Base-by-base conservation (phyloP, 192 early-diverging fungal genomes). In the Allomyces arbusculus region DNA sequence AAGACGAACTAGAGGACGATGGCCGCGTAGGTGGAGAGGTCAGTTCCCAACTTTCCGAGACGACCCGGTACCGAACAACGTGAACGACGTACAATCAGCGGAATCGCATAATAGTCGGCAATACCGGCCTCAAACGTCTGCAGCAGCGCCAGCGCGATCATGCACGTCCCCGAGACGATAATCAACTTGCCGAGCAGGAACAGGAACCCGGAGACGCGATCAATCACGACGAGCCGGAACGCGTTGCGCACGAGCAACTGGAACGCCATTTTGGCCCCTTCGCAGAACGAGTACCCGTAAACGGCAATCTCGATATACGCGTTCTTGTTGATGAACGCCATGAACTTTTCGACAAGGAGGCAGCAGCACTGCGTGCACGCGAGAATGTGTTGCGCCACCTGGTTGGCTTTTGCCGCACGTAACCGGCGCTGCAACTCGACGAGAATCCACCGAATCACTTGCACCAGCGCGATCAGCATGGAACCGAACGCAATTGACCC, bases 271-370 rank as follows among this genome's bases (percentile, higher is more conserved):
- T 24, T 12, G 22, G 50, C 50, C 50, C 1, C 50, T 1, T 66
- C 72, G 70, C 75, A 83, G 68, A 83, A 83, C 58, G 70, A 64
- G 63, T 76, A 71, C 3, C 81, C 81, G 63, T 72, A 71, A 25
- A 83, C 70, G 40, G 78, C 81, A 68, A 81, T 77, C 58, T 70
- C 61, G 61, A 83, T 80, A 66, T 82, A 83, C 4, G 78, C 79
- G 71, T 83, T 77, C 69, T 80, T 79, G 69, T 75, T 81, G 69
- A 83, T 68, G 68, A 76, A 80, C 69, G 77, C 78, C 12, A 83
- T 61, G 24, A 83, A 24, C 61, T 63, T 67, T 26, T 73, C 72
- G 24, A 83, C 11, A 58, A 65, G 63, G 11, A 23, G 43, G 63
- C 76, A 65, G 62, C 69, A 76, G 68, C 78, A 79, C 65, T 79